Evolutionary conservation across 768 basidiomycete genomes (phyloP), one percentile per base, ranked within the genome.

Genomic region (Candolleomyces eurysporus): DNA sequence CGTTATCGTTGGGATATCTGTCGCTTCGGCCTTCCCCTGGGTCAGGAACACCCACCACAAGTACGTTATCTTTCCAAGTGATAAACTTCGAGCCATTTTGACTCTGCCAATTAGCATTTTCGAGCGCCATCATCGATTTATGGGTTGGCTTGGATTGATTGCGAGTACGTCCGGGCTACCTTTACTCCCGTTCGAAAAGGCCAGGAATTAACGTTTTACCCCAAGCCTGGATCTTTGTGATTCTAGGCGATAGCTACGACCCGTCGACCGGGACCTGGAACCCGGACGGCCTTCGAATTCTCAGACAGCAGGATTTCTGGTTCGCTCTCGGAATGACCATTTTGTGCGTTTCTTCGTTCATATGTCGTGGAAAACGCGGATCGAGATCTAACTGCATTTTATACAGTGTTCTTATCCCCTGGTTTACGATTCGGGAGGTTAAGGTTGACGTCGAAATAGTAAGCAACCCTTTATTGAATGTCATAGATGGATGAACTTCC

Each of bases 31-130:
- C 1, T 79, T 92, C 63, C 91, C 91, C 10, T 92, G 89, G 88
- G 81, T 93, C 22, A 81, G 91, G 55, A 90, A 92, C 67, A 84
- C 84, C 3, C 88, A 91, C 69, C 91, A 92, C 77, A 92, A 92
- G 90, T 91, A 72, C 57, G 82, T 63, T 9, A 42, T 62, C 21
- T 40, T 21, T 45, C 32, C n/a, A 16, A 46, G 26, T 9, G 32
- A 26, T 17, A 14, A 17, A 40, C 42, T 14, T 53, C 61, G 30
- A 65, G 13, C 8, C 46, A 36, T 36, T 53, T 48, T 60, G 40
- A 60, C 43, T 1, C 43, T 36, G 45, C 26, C 43, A 16, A 51
- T 5, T 60, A 91, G 89, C 65, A 80, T 92, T 21, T 93, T 93
- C 64, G 91, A 93, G 72, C 81, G 89, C 48, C 87, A 90, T 64